These are phyloP conservation scores for Apiotrichum siamense DNA, from an alignment of 1,284 basidiomycete genomes.

Conservation along the genomic window DNA sequence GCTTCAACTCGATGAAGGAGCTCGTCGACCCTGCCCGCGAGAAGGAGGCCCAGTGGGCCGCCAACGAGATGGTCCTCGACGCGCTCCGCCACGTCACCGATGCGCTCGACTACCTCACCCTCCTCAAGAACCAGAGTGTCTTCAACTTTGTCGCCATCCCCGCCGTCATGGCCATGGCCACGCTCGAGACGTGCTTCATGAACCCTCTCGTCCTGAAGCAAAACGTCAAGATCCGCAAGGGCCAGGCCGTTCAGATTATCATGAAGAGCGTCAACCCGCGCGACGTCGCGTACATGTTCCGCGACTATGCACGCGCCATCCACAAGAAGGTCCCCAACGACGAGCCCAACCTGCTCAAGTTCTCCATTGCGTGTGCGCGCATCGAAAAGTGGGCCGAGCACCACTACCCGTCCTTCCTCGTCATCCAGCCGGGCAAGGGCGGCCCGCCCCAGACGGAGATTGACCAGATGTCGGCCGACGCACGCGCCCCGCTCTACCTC, in stretches of 20 bases:
- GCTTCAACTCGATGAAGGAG: conserved; percentile 55
- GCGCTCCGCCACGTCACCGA: conserved; percentile 79
- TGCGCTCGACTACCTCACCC: conserved; percentile 79
- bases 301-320: conserved; percentile 71
- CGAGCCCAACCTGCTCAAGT: conserved; percentile 79
- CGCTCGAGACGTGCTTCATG: conserved; percentile 85
- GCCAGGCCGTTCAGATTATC: conserved; percentile 78
- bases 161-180: conserved; percentile 93
- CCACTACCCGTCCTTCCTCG: conserved; percentile 78
- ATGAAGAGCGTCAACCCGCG: conserved; percentile 84
- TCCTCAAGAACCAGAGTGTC: conserved; percentile 83
- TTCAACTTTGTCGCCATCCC: conserved; percentile 98
- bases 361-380: conserved; percentile 76
- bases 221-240: conserved; percentile 95
- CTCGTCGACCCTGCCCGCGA: conserved; percentile 50
- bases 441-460: conserved; percentile 42
- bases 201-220: conserved; percentile 81
- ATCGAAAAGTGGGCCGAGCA: conserved; percentile 89
- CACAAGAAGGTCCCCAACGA: conserved; percentile 70
- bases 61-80: conserved; percentile 85
- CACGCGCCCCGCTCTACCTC: conserved; percentile 48
- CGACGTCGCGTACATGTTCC: conserved; percentile 86
- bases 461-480: conserved; percentile 53
- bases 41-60: conserved; percentile 66
- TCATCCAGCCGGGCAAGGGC: conserved; percentile 45